Evolutionary conservation across 306 rosid species (phyloP), one percentile per base, ranked within the genome.

Genomic region (Comarum palustre): DNA sequence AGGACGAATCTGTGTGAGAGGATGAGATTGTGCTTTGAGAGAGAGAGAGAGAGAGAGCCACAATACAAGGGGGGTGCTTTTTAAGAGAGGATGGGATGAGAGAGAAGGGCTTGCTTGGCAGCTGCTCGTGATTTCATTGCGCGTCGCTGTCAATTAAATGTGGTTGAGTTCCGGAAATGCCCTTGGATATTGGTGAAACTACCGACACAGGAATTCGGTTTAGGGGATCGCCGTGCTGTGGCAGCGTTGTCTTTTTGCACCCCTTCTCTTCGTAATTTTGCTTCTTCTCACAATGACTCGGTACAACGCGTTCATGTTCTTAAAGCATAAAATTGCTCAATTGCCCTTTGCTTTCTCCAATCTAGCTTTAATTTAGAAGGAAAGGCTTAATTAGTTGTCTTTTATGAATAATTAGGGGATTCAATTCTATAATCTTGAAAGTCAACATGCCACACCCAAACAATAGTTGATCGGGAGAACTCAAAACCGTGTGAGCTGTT

Each of bases 81-180:
- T 82, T 69, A 74, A 76, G 75, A 27, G 81, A 76, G 74, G 78
- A 83, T 77, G 73, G 74, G 87, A 82, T n/a, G 43, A 39, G 80
- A 78, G 81, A 80, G 82, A 74, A 32, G 79, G 90, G 80, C 77
- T 72, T 76, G 84, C 85, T 88, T 81, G 81, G 80, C 84, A 77
- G 86, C 66, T 6, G 20, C 22, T 73, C 51, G 52, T 57, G 17
- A 48, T 81, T 58, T 77, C 78, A 78, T 79, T 70, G 69, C 75
- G 81, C 80, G 87, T 92, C 87, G 90, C 82, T 88, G 86, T 88
- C 87, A 69, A 73, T 76, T 45, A 69, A 73, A 76, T 41, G 73
- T 85, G 54, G 58, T 8, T 2, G 34, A 27, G 20, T 65, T 73
- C 58, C 63, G 0, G 1, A 45, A 83, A 71, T 69, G 24, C 86